Base-by-base conservation (phyloP, 139 green algal species). In the Chlamydomonas sp. region DNA sequence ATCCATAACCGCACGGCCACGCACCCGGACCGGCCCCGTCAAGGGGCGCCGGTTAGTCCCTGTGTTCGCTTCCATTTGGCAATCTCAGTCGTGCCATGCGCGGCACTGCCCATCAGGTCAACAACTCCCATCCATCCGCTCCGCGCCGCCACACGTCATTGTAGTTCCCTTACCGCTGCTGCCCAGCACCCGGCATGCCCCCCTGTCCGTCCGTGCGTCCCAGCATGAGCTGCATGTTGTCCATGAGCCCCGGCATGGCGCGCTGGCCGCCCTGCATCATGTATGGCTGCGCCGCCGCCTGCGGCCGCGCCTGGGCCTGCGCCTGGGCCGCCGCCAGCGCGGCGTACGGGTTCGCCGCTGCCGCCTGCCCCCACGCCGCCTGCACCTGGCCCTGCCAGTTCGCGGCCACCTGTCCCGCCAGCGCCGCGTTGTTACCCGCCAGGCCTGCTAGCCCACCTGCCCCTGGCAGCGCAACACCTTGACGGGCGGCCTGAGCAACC, bases 331-430 rank as follows among this genome's bases (percentile, higher is more conserved):
- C 71, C 5, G 83, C 83, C 62, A 87, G 72, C 31, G 81, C 81
- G 18, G 61, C 71, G 59, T 86, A 86, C 1, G 78, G 17, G 58
- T 49, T 16, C 0, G 60, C 83, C 73, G 3, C 72, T 6, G 71
- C 59, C 18, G 68, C 71, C 73, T 87, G 83, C 73, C 12, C n/a
- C 83, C 83, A 87, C 14, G 62, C 63, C 49, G n/a, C n/a, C n/a
- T n/a, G n/a, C n/a, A 79, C 61, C 59, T 87, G 83, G 49, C 73
- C 73, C 73, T 87, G 83, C 83, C 83, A 87, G 49, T 66, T 62
- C 4, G 63, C 83, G n/a, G n/a, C n/a, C n/a, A n/a, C n/a, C 61
- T 86, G 82, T 3, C 82, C 82, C 0, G 83, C 83, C 61, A 86
- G 60, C 0, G 83, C 83, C 4, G 61, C 62, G 73, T 76, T 76